Percentiles rank a stretch among this genome's conserved stretches.
These are phyloP conservation scores for Verticillium klebahnii DNA, from an alignment of 2,329 filamentous ascomycete genomes.

Conservation along the genomic window DNA sequence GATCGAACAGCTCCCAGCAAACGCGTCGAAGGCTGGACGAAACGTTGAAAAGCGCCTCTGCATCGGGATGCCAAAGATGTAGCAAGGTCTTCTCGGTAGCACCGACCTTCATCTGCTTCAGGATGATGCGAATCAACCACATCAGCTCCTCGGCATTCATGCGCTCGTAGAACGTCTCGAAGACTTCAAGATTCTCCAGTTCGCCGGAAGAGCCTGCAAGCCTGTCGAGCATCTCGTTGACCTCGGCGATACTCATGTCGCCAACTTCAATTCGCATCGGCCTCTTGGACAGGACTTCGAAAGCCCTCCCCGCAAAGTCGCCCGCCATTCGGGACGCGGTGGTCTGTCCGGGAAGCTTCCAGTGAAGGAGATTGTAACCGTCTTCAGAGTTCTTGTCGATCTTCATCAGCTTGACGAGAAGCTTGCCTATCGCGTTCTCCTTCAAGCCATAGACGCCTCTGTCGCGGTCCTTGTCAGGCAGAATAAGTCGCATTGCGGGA, in stretches of 20 bases:
- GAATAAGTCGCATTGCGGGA: conserved; percentile 83
- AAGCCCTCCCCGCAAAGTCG: conserved; percentile 88
- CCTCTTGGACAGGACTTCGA: conserved; percentile 78
- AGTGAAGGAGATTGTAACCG: conserved; percentile 78
- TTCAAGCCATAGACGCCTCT: conserved; percentile 91
- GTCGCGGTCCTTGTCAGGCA: conserved; percentile 90
- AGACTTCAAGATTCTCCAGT: conserved; percentile 75
- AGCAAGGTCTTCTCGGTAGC: conserved; percentile 88
- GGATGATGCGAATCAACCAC: conserved; percentile 91
- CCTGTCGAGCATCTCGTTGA: conserved; percentile 79
- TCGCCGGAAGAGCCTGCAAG: conserved; percentile 74
- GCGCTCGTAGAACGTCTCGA: conserved; percentile 76
- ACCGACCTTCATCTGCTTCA: conserved; percentile 69
- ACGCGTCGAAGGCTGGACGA: conserved; percentile 86
- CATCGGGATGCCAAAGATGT: conserved; percentile 76
- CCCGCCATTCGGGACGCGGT: conserved; percentile 65
- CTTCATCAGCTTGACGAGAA: conserved; percentile 88
- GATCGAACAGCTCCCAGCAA: conserved; percentile 88
- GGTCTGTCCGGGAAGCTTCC: conserved; percentile 79
- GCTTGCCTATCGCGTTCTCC: conserved; percentile 82
- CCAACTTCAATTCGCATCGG: conserved; percentile 71
- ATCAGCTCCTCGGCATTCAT: conserved; percentile 94
- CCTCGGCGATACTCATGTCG: conserved; percentile 79
- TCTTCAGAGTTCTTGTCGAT: conserved; percentile 90
- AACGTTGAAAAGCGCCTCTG: conserved; percentile 76